Evolutionary conservation across 2,329 filamentous ascomycete genomes (phyloP).

Genomic region (Dactylonectria estremocensis): DNA sequence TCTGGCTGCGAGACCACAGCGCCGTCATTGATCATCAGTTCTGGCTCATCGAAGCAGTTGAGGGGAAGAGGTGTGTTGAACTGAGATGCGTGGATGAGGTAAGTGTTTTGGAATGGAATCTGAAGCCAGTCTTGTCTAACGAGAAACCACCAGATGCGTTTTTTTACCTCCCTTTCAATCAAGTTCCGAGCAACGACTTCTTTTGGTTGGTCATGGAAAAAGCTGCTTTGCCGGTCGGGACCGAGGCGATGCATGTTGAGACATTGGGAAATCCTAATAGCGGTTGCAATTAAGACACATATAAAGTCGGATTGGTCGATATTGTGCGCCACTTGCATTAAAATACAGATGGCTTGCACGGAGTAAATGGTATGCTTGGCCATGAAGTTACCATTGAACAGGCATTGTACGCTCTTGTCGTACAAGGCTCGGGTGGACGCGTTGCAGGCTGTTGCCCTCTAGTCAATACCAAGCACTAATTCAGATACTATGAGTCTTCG

Average conservation of each 20-base stretch:
- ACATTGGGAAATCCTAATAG: slow-evolving; percentile 19
- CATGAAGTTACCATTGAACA: slow-evolving; percentile 22
- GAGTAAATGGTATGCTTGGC: slow-evolving; percentile 9
- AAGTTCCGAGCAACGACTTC: neutral
- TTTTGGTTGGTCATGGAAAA: neutral
- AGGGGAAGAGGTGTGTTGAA: slow-evolving; percentile 24
- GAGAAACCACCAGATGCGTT: slow-evolving; percentile 28
- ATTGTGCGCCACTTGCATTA: slow-evolving; percentile 21
- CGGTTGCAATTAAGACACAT: slow-evolving; percentile 8
- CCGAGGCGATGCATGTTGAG: slow-evolving; percentile 21
- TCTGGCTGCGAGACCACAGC: neutral
- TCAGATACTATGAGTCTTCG: neutral
- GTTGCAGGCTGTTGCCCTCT: neutral
- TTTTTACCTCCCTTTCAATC: slow-evolving; percentile 21
- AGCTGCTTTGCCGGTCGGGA: neutral
- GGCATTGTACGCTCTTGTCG: neutral
- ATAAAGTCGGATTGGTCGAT: slow-evolving; percentile 18
- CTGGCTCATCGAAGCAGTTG: slow-evolving; percentile 13
- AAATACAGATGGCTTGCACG: slow-evolving; percentile 14
- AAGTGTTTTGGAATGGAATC: slow-evolving; percentile 28
- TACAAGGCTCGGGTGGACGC: slow-evolving; percentile 4
- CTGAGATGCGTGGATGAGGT: slow-evolving; percentile 21
- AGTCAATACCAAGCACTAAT: neutral
- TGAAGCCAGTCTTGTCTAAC: slow-evolving; percentile 30
- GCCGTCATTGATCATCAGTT: slow-evolving; percentile 8